Evolutionary conservation across 768 basidiomycete genomes (phyloP).

Genomic region (Suillus subaureus): DNA sequence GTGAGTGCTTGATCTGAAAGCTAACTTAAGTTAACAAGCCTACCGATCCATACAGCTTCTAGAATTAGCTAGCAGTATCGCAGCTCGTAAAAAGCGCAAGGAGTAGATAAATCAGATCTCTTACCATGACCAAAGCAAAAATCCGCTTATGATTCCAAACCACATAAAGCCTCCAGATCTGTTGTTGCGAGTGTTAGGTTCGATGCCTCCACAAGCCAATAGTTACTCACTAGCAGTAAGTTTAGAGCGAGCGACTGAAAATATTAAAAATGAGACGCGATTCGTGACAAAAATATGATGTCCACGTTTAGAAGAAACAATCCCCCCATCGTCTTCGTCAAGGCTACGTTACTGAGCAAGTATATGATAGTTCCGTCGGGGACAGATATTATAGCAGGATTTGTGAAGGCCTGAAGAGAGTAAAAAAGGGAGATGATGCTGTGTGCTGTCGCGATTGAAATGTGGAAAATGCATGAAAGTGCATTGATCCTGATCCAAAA

Average conservation of each 20-base stretch:
- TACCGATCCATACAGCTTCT: slow-evolving; percentile 1
- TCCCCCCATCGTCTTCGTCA: background rate
- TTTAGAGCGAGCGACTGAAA: slow-evolving; percentile 3
- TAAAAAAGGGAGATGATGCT: slow-evolving; percentile 1
- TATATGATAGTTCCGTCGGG: slow-evolving; percentile 4
- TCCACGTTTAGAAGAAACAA: slow-evolving; percentile 11
- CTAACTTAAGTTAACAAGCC: background rate
- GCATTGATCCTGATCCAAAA: background rate
- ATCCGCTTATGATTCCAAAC: background rate
- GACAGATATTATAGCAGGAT: background rate
- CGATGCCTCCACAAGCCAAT: background rate
- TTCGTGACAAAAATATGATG: background rate
- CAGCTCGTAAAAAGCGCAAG: background rate
- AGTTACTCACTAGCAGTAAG: slow-evolving; percentile 5
- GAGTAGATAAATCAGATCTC: background rate
- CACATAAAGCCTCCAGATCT: slow-evolving; percentile 11
- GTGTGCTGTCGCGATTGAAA: slow-evolving; percentile 11
- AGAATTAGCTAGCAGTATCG: slow-evolving; percentile 1
- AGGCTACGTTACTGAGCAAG: background rate
- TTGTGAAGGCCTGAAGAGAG: slow-evolving; percentile 4
- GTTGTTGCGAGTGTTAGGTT: background rate
- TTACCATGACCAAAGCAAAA: background rate
- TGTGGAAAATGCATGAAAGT: slow-evolving; percentile 6
- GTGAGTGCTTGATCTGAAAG: background rate
- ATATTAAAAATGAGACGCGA: background rate